Evolutionary conservation across 148 eudicot species (phyloP).

Genomic region (Bassia scoparia): DNA sequence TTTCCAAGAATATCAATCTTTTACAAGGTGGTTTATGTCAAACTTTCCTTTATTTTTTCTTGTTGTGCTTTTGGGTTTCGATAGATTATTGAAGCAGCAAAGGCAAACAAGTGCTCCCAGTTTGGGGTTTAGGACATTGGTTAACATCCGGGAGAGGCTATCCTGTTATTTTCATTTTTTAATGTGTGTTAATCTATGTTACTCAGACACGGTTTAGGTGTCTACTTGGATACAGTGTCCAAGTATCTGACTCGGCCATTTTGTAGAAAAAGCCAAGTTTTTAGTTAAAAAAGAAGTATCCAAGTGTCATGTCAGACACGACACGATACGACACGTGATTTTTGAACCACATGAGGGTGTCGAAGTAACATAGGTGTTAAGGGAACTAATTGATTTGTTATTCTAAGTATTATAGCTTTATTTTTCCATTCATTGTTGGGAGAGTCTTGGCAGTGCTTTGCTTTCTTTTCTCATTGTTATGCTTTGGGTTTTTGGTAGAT

Average conservation of each 20-base stretch:
- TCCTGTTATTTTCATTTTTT: not conserved
- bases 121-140: not conserved
- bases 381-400: not conserved
- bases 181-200: no score
- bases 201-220: no score
- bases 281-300: no score
- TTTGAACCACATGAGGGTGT: no score
- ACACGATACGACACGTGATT: no score
- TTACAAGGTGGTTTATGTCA: no score
- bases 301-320: no score
- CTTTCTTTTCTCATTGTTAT: not conserved
- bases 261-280: no score
- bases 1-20: no score
- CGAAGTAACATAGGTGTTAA: no score
- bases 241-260: no score
- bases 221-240: no score
- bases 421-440: not conserved
- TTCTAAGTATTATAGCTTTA: not conserved
- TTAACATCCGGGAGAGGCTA: not conserved
- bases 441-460: not conserved
- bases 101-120: not conserved
- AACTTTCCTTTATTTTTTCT: not conserved
- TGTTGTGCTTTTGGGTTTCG: not conserved
- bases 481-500: conserved; percentile 38
- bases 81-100: not conserved